Evolutionary conservation across 1,139 yeast species (phyloP).

Genomic region (Kodamaea sp.): DNA sequence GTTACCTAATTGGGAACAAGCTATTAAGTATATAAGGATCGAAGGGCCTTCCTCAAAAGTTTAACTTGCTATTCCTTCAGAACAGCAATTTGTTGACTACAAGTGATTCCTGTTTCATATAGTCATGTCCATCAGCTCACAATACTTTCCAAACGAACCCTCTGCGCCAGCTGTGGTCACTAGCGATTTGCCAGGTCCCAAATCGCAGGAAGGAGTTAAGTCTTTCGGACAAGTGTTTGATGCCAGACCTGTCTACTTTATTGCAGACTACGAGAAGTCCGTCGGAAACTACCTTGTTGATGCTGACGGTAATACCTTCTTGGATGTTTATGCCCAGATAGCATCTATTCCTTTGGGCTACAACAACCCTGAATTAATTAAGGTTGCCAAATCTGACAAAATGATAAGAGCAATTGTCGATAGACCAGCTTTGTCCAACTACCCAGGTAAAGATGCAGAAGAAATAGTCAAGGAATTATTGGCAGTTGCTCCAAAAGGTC

Average conservation of each 20-base stretch:
- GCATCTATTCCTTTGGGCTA: slow-evolving; percentile 79
- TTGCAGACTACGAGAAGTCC: slow-evolving; percentile 69
- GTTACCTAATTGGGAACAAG: slow-evolving; percentile 8
- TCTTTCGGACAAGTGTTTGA: slow-evolving; percentile 60
- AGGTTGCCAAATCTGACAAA: slow-evolving; percentile 62
- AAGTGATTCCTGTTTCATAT: not conserved
- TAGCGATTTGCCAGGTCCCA: slow-evolving; percentile 63
- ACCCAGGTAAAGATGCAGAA: slow-evolving; percentile 65
- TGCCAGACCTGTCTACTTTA: slow-evolving; percentile 64
- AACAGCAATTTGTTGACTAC: not conserved
- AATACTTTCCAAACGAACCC: slow-evolving; percentile 72
- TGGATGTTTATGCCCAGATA: slow-evolving; percentile 77
- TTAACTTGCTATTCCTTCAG: not conserved
- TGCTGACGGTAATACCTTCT: slow-evolving; percentile 65
- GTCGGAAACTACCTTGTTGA: slow-evolving; percentile 71
- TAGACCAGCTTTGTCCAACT: slow-evolving; percentile 78
- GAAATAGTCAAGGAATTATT: slow-evolving; percentile 57
- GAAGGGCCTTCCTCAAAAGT: too few species aligned
- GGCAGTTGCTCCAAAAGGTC: slow-evolving; percentile 71
- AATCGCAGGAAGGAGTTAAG: slow-evolving; percentile 45
- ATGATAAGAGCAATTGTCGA: slow-evolving; percentile 70
- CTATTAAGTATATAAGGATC: slow-evolving; percentile 1
- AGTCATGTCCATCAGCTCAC: slow-evolving; percentile 46
- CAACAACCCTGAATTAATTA: slow-evolving; percentile 69
- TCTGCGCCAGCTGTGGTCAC: slow-evolving; percentile 55